phyloP scores from a whole-genome alignment of 352 stramenopile species.

The Globisporangium canariense region DNA sequence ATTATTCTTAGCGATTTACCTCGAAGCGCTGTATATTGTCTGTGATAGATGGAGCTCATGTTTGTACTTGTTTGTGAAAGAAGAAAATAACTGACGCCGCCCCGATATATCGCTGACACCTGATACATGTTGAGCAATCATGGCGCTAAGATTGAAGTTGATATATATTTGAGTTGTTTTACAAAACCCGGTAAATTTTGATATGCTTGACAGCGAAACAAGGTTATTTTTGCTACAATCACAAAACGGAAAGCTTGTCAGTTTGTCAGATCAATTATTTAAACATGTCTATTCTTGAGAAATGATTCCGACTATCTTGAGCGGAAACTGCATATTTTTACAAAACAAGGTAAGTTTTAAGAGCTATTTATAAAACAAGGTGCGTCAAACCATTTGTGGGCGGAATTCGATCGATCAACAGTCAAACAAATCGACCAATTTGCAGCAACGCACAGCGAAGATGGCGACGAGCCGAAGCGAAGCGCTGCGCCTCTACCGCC shows the following conservation, averaged over 20 bases:
- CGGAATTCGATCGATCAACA: background rate
- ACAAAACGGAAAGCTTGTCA: too few species aligned
- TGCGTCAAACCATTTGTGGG: too few species aligned
- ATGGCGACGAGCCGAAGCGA: constrained; percentile 33
- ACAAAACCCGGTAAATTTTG: too few species aligned
- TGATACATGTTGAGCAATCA: background rate
- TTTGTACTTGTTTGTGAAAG: background rate
- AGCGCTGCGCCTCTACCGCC: constrained; percentile 67
- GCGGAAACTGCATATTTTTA: too few species aligned
- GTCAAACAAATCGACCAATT: background rate
- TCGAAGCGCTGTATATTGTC: background rate
- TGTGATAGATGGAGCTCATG: background rate
- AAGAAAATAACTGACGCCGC: background rate
- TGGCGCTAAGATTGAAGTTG: too few species aligned
- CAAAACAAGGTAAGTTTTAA: too few species aligned
- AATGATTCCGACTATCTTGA: too few species aligned
- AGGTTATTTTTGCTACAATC: too few species aligned
- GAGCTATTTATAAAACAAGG: background rate
- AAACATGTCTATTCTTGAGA: too few species aligned
- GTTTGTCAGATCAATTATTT: too few species aligned
- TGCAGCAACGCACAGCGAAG: background rate
- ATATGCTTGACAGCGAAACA: too few species aligned
- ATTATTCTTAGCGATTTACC: background rate
- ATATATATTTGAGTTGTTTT: too few species aligned
- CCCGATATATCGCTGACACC: background rate